Conservation (phyloP, 129 eudicot species). For the Chrysanthemum makinoi region DNA sequence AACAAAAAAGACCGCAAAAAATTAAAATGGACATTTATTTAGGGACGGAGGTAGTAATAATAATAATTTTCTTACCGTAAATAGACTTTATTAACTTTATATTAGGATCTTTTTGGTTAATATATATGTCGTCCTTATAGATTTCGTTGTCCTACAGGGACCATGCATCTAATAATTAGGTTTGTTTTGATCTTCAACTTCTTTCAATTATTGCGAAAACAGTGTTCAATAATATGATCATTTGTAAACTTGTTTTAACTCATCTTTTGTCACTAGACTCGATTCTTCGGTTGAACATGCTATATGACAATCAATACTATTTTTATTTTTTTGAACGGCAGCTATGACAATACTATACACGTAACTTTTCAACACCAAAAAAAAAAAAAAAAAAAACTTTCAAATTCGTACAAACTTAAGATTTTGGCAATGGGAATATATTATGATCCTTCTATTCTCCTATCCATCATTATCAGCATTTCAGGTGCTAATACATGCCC, state of each 20-base stretch:
- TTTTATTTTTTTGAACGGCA: too few species aligned
- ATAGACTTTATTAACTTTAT: not conserved
- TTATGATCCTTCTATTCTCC: not conserved
- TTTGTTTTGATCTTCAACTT: conserved; percentile 16
- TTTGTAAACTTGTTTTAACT: not conserved
- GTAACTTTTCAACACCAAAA: too few species aligned
- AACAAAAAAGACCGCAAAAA: too few species aligned
- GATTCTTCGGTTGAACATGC: too few species aligned
- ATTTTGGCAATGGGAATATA: too few species aligned
- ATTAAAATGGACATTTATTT: too few species aligned
- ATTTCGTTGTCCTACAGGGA: conserved; percentile 12
- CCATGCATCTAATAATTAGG: not conserved
- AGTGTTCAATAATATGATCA: not conserved
- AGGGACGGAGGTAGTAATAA: too few species aligned
- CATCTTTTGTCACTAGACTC: not conserved
- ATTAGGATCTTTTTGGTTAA: not conserved
- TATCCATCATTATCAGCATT: conserved; percentile 15
- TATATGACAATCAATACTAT: too few species aligned
- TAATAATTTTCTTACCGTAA: not conserved
- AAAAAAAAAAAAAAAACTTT: too few species aligned
- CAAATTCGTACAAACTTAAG: not conserved
- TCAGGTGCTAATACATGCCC: conserved; percentile 15
- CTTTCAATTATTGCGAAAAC: conserved; percentile 15
- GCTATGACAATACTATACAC: too few species aligned
- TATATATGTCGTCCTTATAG: conserved; percentile 12